These are phyloP conservation scores for Lactarius psammicola DNA, from an alignment of 768 basidiomycete species.

Conservation along the genomic window DNA sequence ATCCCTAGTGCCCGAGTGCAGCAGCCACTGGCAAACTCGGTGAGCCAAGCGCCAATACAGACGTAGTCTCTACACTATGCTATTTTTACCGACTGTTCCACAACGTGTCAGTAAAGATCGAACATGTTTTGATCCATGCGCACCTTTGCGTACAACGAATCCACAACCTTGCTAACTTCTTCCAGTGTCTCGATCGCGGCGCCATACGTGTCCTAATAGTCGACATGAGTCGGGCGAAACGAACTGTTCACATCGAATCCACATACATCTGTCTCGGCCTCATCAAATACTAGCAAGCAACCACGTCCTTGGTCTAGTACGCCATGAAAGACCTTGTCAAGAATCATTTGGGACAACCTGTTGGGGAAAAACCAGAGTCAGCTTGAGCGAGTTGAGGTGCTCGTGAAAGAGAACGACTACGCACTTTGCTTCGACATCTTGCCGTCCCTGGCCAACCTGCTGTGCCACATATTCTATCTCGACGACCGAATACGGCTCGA, in stretches of 20 bases:
- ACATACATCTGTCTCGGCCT: slow-evolving; percentile 81
- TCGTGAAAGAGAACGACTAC: slow-evolving; percentile 34
- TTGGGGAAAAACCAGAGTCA: background rate
- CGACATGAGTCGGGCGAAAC: slow-evolving; percentile 6
- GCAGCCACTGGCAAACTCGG: background rate
- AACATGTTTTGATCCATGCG: slow-evolving; percentile 29
- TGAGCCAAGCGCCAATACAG: background rate
- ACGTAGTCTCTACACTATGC: slow-evolving; percentile 23
- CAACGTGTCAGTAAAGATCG: background rate
- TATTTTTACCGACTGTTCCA: slow-evolving; percentile 28
- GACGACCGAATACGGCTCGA: slow-evolving; percentile 93
- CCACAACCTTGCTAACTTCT: slow-evolving; percentile 92
- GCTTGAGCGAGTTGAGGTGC: background rate
- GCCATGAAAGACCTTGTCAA: slow-evolving; percentile 91
- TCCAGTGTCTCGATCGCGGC: slow-evolving; percentile 87
- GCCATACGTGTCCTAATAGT: slow-evolving; percentile 73
- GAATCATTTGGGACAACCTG: slow-evolving; percentile 96
- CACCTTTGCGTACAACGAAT: slow-evolving; percentile 86
- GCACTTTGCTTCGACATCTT: slow-evolving; percentile 89
- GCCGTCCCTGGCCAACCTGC: slow-evolving; percentile 81
- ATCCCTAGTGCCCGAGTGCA: background rate
- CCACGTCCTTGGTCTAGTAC: slow-evolving; percentile 97
- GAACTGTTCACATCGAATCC: slow-evolving; percentile 4
- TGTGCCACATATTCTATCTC: slow-evolving; percentile 88
- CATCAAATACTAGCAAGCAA: slow-evolving; percentile 87